Conservation (phyloP, 257 asterid species). For the Striga asiatica region DNA sequence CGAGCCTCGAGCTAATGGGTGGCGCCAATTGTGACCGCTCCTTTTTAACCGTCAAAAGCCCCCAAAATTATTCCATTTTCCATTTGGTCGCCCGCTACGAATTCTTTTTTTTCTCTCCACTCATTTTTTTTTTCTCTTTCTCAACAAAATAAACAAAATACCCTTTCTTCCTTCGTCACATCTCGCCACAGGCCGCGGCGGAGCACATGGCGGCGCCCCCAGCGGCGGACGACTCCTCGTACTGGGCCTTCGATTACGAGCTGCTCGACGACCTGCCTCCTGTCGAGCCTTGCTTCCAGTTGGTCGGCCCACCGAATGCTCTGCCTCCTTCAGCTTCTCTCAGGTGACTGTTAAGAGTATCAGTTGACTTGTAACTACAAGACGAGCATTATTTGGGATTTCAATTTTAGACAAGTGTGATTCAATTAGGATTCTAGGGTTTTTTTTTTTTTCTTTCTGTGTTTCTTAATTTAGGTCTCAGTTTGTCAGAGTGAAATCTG, state of each 20-base stretch:
- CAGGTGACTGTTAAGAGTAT: background rate
- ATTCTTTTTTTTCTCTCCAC: background rate
- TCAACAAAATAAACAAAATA: background rate
- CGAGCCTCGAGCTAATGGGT: too few species aligned
- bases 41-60: too few species aligned
- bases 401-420: background rate
- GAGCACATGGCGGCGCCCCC: background rate
- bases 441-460: background rate
- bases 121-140: background rate
- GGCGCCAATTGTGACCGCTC: background rate
- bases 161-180: background rate
- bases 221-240: background rate
- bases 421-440: constrained; percentile 7
- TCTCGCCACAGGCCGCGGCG: background rate
- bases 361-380: background rate
- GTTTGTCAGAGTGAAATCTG: background rate
- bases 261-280: background rate
- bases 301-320: background rate
- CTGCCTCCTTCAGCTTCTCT: background rate
- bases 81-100: background rate
- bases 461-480: background rate
- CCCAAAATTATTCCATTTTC: too few species aligned
- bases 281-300: background rate
- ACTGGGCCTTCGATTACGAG: background rate
- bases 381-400: background rate